These are phyloP conservation scores for Nothophoma quercina DNA, from an alignment of 2,329 filamentous ascomycete genomes.

Conservation along the genomic window DNA sequence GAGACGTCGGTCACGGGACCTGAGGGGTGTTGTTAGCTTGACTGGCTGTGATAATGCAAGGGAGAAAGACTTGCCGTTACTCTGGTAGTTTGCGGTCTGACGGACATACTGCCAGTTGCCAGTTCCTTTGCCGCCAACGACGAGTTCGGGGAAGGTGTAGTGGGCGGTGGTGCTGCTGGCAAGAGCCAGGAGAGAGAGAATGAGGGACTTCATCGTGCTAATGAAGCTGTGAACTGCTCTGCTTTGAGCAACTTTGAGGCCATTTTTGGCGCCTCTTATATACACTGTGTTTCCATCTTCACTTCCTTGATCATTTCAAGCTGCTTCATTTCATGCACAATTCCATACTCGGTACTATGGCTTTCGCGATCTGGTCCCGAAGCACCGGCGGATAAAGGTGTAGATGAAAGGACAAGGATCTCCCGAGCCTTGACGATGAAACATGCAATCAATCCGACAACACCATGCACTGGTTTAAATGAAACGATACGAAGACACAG, in stretches of 20 bases:
- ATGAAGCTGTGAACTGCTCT: neutral
- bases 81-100: conserved; percentile 44
- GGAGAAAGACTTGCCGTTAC: conserved; percentile 32
- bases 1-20: conserved; percentile 32
- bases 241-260: conserved; percentile 11
- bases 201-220: conserved; percentile 38
- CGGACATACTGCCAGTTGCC: conserved; percentile 46
- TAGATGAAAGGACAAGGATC: conserved; percentile 11
- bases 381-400: conserved; percentile 34
- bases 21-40: neutral
- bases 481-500: neutral
- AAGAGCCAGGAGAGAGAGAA: conserved; percentile 27
- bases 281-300: neutral
- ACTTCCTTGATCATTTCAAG: neutral
- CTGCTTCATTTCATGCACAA: neutral
- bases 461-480: neutral
- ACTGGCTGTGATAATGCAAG: too few species aligned
- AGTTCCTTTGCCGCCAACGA: conserved; percentile 31
- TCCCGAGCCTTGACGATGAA: conserved; percentile 23
- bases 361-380: neutral
- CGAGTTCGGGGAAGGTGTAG: conserved; percentile 45
- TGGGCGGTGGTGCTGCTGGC: conserved; percentile 38
- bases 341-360: conserved; percentile 4
- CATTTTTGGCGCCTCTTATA: conserved; percentile 17
- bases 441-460: conserved; percentile 18